Evolutionary conservation across 805 yeast genomes (phyloP).

Genomic region (Saccharomycopsis capsularis): DNA sequence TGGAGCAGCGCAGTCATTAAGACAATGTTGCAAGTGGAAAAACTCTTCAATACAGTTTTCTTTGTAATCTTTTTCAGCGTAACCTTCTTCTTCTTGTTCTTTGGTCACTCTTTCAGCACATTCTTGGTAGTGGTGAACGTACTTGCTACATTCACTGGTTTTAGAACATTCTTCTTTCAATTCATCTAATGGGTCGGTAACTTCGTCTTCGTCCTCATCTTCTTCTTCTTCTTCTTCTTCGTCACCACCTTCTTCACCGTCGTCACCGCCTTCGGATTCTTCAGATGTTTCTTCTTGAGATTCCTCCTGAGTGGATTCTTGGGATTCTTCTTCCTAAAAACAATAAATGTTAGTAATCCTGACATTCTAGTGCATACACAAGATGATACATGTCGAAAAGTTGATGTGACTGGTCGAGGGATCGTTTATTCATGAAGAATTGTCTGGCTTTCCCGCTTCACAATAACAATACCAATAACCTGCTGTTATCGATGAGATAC

Average conservation of each 20-base stretch:
- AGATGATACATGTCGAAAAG: no score
- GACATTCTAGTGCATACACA: no score
- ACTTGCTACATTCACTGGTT: constrained; percentile 59
- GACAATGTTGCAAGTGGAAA: constrained; percentile 92
- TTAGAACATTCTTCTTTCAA: constrained; percentile 64
- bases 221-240: constrained; percentile 53
- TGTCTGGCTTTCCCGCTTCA: no score
- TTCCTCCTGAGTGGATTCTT: constrained; percentile 21
- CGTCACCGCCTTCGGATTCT: constrained; percentile 29
- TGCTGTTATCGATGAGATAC: no score
- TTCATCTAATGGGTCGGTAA: constrained; percentile 57
- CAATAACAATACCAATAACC: no score
- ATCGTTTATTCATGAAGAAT: no score
- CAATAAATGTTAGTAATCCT: not conserved
- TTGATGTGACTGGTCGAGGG: no score
- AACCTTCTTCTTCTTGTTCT: constrained; percentile 77
- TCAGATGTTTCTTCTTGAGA: constrained; percentile 17
- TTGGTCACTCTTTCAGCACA: constrained; percentile 92
- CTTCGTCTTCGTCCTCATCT: constrained; percentile 64
- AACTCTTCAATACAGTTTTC: constrained; percentile 98
- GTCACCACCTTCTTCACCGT: constrained; percentile 30
- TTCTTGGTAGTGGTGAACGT: constrained; percentile 85
- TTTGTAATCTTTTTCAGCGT: constrained; percentile 72
- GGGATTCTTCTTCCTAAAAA: constrained; percentile 27
- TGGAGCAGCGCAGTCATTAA: constrained; percentile 89